Base-by-base conservation (phyloP, 2,329 filamentous ascomycete genomes). In the Onygenales sp. region DNA sequence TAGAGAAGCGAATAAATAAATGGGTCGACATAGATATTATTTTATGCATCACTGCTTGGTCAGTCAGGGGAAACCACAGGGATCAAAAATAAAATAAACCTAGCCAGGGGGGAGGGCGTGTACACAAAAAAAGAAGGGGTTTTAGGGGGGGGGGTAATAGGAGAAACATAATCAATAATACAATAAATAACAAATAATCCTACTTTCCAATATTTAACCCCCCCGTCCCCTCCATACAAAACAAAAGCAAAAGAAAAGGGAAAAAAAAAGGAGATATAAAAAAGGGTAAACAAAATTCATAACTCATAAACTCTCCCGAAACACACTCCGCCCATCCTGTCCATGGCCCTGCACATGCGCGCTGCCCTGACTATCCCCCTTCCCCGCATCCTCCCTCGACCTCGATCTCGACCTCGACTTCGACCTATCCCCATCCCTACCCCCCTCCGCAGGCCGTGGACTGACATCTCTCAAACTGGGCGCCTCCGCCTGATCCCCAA, bases 401-500 rank as follows among this genome's bases (percentile, higher is more conserved):
- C 17, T 17, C 33, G 10, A 6, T 13, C 43, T 32, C 7, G 7
- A 34, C 32, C 17, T 14, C 10, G 13, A 34, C 11, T 17, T 17
- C 11, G 6, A 34, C 13, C 60, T 61, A 42, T 57, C 60, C 33
- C 58, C 56, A 58, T 68, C 69, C 4, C 4, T 27, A 39, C 70
- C 66, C 33, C 76, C 77, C 49, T 82, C 75, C 59, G 86, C 80
- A n/a, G 88, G 88, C 59, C 87, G 70, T 2, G 88, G 87, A 67
- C 87, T 92, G 33, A 91, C 83, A 31, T 86, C 86, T 52, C 87
- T 80, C 54, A 81, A 64, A 62, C 80, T 80, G 56, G 82, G 84
- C 57, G 77, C 73, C 65, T 82, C 83, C 4, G 79, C 81, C 33
- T 81, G 77, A 61, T 88, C 86, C 51, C 84, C 85, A 64, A 91